Evolutionary conservation across 768 basidiomycete genomes (phyloP).

Genomic region (Mycena leptocephala): DNA sequence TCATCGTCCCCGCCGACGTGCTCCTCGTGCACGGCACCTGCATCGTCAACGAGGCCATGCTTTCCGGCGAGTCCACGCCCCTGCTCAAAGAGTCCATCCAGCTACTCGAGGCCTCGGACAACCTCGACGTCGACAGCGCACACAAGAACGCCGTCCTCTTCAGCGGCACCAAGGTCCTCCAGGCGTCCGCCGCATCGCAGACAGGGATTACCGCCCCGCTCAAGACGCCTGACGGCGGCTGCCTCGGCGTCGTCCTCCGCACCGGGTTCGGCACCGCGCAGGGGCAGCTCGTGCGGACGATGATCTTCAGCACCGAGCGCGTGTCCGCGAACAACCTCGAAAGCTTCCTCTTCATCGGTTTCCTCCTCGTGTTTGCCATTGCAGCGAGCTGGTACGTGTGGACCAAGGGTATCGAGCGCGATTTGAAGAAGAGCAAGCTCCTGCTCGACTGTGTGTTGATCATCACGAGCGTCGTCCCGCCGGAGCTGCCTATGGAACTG

Average conservation of each 20-base stretch:
- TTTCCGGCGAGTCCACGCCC: slow-evolving; percentile 98
- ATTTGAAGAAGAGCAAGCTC: slow-evolving; percentile 95
- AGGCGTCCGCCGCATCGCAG: slow-evolving; percentile 62
- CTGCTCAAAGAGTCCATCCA: slow-evolving; percentile 96
- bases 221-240: slow-evolving; percentile 92
- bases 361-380: slow-evolving; percentile 97
- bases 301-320: slow-evolving; percentile 99
- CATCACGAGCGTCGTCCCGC: slow-evolving; percentile 97
- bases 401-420: slow-evolving; percentile 95
- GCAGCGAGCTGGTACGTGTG: slow-evolving; percentile 99
- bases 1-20: slow-evolving; percentile 93
- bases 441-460: slow-evolving; percentile 96
- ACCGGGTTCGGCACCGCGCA: slow-evolving; percentile 99
- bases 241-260: slow-evolving; percentile 92
- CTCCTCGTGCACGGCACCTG: slow-evolving; percentile 93
- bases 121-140: slow-evolving; percentile 86
- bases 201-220: slow-evolving; percentile 60
- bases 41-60: slow-evolving; percentile 99
- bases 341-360: slow-evolving; percentile 97
- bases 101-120: slow-evolving; percentile 81
- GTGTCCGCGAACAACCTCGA: slow-evolving; percentile 97
- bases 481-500: slow-evolving; percentile 98
- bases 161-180: slow-evolving; percentile 97
- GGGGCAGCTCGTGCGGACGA: slow-evolving; percentile 96
- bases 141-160: slow-evolving; percentile 95